phyloP scores from a whole-genome alignment of 768 basidiomycete species.

The Russula olivacea region DNA sequence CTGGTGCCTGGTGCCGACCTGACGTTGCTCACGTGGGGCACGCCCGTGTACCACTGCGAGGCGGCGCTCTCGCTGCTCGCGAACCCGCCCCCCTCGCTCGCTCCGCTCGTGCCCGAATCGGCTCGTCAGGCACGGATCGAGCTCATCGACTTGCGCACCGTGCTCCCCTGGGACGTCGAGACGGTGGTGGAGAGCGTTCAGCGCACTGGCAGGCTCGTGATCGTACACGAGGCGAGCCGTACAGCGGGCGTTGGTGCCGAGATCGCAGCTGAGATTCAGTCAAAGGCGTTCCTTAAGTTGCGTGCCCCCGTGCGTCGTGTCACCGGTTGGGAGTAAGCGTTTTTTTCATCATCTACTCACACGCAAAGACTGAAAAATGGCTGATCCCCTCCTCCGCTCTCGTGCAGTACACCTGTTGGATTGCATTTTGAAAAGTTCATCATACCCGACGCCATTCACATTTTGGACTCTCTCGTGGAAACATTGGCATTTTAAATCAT shows the following conservation, averaged over 20 bases:
- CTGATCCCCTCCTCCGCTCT: constrained; percentile 13
- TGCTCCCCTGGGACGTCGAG: constrained; percentile 85
- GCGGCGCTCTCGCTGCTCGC: constrained; percentile 68
- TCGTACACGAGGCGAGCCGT: constrained; percentile 89
- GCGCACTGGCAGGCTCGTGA: constrained; percentile 75
- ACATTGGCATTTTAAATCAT: constrained; percentile 59
- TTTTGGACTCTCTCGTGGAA: constrained; percentile 79
- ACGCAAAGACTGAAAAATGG: neutral
- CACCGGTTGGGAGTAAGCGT: constrained; percentile 89
- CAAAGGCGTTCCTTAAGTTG: constrained; percentile 80
- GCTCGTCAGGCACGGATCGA: constrained; percentile 71
- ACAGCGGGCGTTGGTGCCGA: constrained; percentile 88
- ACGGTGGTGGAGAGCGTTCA: constrained; percentile 77
- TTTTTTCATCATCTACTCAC: constrained; percentile 4
- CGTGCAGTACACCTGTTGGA: constrained; percentile 65
- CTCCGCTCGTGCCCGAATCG: constrained; percentile 56
- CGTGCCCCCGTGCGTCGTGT: constrained; percentile 84
- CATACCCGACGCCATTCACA: constrained; percentile 79
- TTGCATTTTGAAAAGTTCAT: constrained; percentile 90
- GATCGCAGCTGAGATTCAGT: constrained; percentile 87
- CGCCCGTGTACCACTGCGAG: constrained; percentile 87
- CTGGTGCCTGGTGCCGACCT: constrained; percentile 72
- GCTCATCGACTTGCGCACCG: constrained; percentile 84
- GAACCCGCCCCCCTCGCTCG: constrained; percentile 59
- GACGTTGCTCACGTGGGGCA: constrained; percentile 92